Conservation (phyloP, 1,284 basidiomycete genomes). For the Grifola frondosa region DNA sequence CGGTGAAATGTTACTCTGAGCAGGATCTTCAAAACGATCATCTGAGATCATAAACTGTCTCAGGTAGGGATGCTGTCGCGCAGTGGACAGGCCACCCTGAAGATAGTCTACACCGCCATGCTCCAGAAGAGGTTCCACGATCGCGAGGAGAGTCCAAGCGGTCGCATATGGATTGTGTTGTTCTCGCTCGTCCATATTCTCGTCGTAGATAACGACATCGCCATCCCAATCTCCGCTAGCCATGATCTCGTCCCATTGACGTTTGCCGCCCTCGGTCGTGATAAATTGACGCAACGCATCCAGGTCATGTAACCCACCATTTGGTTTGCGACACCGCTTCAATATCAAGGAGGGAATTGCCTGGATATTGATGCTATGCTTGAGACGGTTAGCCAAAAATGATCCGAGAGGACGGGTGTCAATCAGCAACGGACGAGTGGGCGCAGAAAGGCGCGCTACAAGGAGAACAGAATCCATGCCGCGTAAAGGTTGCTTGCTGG, state of each 20-base stretch:
- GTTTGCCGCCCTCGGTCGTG: constrained; percentile 70
- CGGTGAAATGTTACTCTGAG: constrained; percentile 7
- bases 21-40: constrained; percentile 28
- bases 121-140: constrained; percentile 54
- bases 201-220: constrained; percentile 70
- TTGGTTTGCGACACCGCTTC: constrained; percentile 75
- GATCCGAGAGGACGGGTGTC: constrained; percentile 74
- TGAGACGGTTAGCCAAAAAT: constrained; percentile 63
- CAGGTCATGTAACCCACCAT: constrained; percentile 60
- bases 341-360: constrained; percentile 84
- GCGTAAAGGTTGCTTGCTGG: constrained; percentile 28
- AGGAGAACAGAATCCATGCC: constrained; percentile 50
- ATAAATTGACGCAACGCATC: constrained; percentile 74
- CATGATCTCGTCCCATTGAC: constrained; percentile 64
- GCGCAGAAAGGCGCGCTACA: constrained; percentile 47
- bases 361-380: constrained; percentile 67
- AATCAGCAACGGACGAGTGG: constrained; percentile 66
- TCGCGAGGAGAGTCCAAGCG: constrained; percentile 65
- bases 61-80: constrained; percentile 54
- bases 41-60: constrained; percentile 47
- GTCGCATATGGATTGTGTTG: constrained; percentile 52
- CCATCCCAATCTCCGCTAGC: constrained; percentile 63
- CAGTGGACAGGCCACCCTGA: constrained; percentile 64
- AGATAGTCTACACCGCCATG: constrained; percentile 61
- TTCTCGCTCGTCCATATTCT: constrained; percentile 68